Evolutionary conservation across 805 yeast species (phyloP).

Genomic region (Candida bentonensis): DNA sequence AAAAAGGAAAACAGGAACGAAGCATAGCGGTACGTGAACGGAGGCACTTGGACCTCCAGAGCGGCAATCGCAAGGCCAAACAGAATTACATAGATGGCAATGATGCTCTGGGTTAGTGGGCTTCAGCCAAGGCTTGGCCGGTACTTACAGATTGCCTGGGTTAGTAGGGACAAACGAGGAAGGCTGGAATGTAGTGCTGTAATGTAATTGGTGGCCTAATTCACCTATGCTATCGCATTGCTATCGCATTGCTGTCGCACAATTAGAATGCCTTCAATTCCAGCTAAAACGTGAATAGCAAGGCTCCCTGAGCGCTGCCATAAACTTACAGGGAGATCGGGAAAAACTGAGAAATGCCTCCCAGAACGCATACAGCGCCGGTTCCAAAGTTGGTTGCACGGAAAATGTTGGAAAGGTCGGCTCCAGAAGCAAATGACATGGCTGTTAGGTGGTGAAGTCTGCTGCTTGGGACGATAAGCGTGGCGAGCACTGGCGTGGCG

Average conservation of each 20-base stretch:
- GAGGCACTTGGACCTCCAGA: slow-evolving; percentile 36
- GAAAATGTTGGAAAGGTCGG: slow-evolving; percentile 18
- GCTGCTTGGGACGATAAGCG: no score
- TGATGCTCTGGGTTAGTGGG: slow-evolving; percentile 11
- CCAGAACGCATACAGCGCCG: slow-evolving; percentile 16
- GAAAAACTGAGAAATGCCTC: slow-evolving; percentile 20
- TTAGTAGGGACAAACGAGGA: background rate
- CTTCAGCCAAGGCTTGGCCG: background rate
- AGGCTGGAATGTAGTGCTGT: no score
- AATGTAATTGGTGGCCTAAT: no score
- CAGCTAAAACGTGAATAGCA: no score
- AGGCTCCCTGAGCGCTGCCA: no score
- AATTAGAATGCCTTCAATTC: no score
- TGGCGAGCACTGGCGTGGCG: no score
- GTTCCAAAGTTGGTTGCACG: slow-evolving; percentile 20
- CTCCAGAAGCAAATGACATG: slow-evolving; percentile 1
- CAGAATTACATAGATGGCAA: slow-evolving; percentile 19
- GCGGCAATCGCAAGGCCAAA: slow-evolving; percentile 18
- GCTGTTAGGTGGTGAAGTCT: slow-evolving; percentile 22
- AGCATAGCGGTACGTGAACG: slow-evolving; percentile 32
- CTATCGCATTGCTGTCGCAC: no score
- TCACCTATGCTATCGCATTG: no score
- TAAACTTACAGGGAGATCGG: slow-evolving; percentile 18
- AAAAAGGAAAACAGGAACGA: slow-evolving; percentile 48
- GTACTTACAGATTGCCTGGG: slow-evolving; percentile 12